Evolutionary conservation across 139 green algal species (phyloP).

Genomic region (Medakamo hakoo): DNA sequence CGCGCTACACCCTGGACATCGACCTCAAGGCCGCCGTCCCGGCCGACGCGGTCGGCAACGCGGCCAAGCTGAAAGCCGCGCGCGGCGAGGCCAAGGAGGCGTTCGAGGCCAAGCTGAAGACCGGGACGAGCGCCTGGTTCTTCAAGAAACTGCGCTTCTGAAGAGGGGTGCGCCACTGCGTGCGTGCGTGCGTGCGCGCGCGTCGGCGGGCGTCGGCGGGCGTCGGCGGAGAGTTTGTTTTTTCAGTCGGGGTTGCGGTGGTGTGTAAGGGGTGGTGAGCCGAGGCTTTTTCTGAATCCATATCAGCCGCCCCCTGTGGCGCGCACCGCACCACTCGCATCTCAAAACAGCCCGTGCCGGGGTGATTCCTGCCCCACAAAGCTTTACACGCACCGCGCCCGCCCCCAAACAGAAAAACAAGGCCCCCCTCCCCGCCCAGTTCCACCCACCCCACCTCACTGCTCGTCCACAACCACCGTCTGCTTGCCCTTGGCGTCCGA

Average conservation of each 20-base stretch:
- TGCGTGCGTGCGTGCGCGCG: background rate
- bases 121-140: constrained; percentile 98
- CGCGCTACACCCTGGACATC: constrained; percentile 93
- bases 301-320: no score
- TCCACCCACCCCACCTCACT: no score
- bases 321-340: background rate
- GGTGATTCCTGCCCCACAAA: no score
- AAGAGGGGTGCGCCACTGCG: constrained; percentile 8
- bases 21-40: constrained; percentile 84
- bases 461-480: background rate
- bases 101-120: constrained; percentile 99
- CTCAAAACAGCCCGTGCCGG: background rate
- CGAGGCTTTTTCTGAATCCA: no score
- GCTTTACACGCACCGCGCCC: no score
- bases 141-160: constrained; percentile 97
- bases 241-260: no score
- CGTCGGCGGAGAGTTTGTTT: no score
- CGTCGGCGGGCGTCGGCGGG: no score
- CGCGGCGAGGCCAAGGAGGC: constrained; percentile 85
- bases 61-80: constrained; percentile 72
- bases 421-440: no score
- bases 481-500: background rate
- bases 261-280: no score
- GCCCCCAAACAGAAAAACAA: background rate
- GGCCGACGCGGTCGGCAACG: constrained; percentile 67